phyloP scores from a whole-genome alignment of 148 eudicot genomes.

The Vaccinium macrocarpon region DNA sequence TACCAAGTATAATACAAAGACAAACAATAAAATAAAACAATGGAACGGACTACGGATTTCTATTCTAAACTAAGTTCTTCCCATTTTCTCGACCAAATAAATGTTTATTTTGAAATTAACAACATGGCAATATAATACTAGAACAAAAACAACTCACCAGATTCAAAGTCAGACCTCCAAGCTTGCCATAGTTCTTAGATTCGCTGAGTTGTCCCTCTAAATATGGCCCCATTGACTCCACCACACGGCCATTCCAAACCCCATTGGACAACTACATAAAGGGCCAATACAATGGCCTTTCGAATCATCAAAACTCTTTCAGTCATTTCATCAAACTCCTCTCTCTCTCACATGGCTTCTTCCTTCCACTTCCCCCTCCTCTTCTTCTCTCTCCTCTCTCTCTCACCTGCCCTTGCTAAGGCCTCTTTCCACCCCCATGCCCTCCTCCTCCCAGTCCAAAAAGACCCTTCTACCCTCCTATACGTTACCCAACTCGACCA shows the following conservation, averaged over 20 bases:
- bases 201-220: neutral
- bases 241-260: neutral
- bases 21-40: too few relatives aligned
- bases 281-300: neutral
- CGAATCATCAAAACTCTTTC: neutral
- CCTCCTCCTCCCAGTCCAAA: constrained; percentile 45
- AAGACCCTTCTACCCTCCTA: constrained; percentile 43
- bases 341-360: constrained; percentile 2
- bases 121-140: too few relatives aligned
- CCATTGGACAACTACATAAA: neutral
- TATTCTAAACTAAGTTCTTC: too few relatives aligned
- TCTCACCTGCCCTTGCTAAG: constrained; percentile 17
- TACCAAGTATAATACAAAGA: too few relatives aligned
- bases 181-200: neutral
- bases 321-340: neutral
- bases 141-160: neutral
- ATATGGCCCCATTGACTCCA: neutral
- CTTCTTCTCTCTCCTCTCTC: constrained; percentile 11
- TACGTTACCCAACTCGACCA: constrained; percentile 39
- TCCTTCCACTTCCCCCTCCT: neutral
- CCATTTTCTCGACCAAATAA: too few relatives aligned
- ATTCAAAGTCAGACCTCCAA: neutral
- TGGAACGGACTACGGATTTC: too few relatives aligned
- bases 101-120: too few relatives aligned
- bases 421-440: constrained; percentile 32